Evolutionary conservation across 441 rosid species (phyloP).

Genomic region (Eugenia klotzschiana): DNA sequence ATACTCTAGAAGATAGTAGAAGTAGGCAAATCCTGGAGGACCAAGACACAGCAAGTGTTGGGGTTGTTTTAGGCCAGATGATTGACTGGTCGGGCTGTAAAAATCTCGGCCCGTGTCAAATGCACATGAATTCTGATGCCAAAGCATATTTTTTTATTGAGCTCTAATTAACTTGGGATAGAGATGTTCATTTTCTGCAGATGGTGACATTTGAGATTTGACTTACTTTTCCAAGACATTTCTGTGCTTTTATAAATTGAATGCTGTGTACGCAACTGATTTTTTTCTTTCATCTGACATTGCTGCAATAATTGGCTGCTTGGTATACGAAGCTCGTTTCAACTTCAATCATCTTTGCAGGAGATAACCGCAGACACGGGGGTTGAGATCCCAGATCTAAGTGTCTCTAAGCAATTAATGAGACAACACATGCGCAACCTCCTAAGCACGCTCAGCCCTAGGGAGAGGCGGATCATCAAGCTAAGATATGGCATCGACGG

Average conservation of each 20-base stretch:
- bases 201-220: background rate
- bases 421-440: constrained; percentile 52
- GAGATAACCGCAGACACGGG: constrained; percentile 61
- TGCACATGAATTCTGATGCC: background rate
- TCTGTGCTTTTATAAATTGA: background rate
- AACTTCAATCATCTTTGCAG: constrained; percentile 16
- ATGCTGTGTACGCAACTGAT: background rate
- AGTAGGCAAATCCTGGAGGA: no score
- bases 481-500: constrained; percentile 69
- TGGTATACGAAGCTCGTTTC: background rate
- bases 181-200: background rate
- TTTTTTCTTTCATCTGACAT: background rate
- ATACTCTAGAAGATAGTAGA: no score
- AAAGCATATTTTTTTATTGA: background rate
- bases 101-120: no score
- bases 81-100: no score
- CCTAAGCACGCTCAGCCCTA: constrained; percentile 37
- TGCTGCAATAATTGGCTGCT: background rate
- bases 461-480: constrained; percentile 61
- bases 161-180: background rate
- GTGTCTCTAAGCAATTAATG: constrained; percentile 55
- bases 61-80: no score
- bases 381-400: constrained; percentile 44
- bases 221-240: background rate
- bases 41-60: no score